phyloP scores from a whole-genome alignment of 2,329 filamentous ascomycete genomes.

The Microdochium nivale region DNA sequence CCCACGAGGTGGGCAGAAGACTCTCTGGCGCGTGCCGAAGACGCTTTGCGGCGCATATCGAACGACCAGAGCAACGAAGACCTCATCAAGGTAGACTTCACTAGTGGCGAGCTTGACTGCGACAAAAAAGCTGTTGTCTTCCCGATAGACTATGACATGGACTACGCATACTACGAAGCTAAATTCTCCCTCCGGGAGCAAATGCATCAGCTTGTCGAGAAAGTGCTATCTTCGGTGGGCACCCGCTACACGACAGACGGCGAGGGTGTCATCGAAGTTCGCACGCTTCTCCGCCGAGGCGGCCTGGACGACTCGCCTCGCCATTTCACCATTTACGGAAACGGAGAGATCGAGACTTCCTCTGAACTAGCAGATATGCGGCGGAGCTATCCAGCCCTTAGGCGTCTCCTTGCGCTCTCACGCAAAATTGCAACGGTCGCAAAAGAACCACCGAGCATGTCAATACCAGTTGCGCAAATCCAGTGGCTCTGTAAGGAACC shows the following conservation, averaged over 20 bases:
- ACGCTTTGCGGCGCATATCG: not conserved
- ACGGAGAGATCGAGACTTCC: not conserved
- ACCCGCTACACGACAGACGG: not conserved
- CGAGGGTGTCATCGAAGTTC: not conserved
- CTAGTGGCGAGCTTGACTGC: not conserved
- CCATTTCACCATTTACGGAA: not conserved
- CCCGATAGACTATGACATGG: not conserved
- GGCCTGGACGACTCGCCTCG: not conserved
- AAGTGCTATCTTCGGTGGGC: not conserved
- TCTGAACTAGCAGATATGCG: not conserved
- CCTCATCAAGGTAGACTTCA: not conserved
- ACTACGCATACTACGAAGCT: not conserved
- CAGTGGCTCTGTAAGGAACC: not conserved
- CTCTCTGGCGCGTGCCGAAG: not conserved
- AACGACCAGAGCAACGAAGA: not conserved
- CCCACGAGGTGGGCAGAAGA: not conserved
- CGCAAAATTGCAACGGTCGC: not conserved
- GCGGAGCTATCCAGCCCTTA: not conserved
- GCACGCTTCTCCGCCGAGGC: not conserved
- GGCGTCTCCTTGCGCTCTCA: not conserved
- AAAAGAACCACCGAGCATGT: not conserved
- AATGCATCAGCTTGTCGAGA: not conserved
- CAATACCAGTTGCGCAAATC: not conserved
- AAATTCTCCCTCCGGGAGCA: not conserved
- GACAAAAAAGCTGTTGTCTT: not conserved